Percentiles rank a stretch among this genome's conserved stretches.
phyloP scores from a whole-genome alignment of 1,284 basidiomycete species.

The Trichosporon coremiiforme region DNA sequence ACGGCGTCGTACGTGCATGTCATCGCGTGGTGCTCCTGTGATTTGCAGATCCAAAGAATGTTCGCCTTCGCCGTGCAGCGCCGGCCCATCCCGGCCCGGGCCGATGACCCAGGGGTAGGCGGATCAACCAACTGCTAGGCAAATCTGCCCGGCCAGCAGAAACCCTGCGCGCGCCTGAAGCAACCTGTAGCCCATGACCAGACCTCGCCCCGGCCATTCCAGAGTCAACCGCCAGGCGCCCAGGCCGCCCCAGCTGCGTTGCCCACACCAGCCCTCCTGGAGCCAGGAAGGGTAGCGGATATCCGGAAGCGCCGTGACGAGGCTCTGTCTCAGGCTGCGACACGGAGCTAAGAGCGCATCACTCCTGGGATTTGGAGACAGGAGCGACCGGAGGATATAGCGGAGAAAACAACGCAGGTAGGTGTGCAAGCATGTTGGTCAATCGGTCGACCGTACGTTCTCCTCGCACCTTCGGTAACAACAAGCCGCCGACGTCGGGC shows the following conservation, averaged over 20 bases:
- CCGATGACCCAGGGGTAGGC: too few relatives aligned
- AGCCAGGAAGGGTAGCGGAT: not conserved
- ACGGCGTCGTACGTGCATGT: not conserved
- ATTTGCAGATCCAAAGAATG: not conserved
- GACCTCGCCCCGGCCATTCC: not conserved
- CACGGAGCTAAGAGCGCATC: not conserved
- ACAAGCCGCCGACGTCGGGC: not conserved
- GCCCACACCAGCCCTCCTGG: not conserved
- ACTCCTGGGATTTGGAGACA: not conserved
- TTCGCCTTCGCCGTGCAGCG: not conserved
- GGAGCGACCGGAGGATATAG: not conserved
- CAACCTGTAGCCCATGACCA: too few relatives aligned
- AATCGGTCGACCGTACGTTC: not conserved
- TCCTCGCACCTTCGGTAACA: not conserved
- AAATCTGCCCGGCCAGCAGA: too few relatives aligned
- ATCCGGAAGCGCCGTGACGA: not conserved
- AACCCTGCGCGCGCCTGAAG: too few relatives aligned
- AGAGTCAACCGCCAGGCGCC: not conserved
- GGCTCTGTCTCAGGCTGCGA: not conserved
- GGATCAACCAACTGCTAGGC: too few relatives aligned
- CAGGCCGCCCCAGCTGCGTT: not conserved
- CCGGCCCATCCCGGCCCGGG: not conserved
- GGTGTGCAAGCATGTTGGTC: not conserved
- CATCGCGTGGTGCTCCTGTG: not conserved
- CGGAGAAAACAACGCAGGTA: not conserved